Evolutionary conservation across 257 asterid species (phyloP), one percentile per base, ranked within the genome.

Genomic region (Ilex asprella): DNA sequence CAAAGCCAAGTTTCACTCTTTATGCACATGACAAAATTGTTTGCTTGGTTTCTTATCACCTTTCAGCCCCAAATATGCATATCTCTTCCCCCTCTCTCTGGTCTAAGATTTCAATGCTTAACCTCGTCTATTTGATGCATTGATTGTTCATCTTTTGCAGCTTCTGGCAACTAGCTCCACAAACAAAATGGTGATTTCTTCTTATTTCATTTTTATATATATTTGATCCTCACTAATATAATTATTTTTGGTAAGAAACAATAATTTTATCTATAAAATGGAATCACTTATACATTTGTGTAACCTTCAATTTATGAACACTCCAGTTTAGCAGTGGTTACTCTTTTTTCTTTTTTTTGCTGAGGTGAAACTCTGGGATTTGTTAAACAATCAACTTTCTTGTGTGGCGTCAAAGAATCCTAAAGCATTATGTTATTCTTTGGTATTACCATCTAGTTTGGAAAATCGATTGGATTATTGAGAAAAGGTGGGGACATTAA

Each of bases 281-380:
- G n/a, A n/a, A n/a, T 3, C 5, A 35, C 41, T 35, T 35, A 35
- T 35, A 35, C 7, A 35, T 35, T 35, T 35, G 41, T 35, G 41
- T 35, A 35, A 35, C 41, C 41, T 35, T 3, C 41, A 35, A 35
- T 7, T 35, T 35, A 35, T 35, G 41, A 3, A 2, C 41, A 35
- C 41, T 35, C 7, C 7, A 16, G 15, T 47, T 46, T 16, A 10
- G 15, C 21, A n/a, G 35, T 39, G 30, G 47, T 31, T 67, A 35
- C 55, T 31, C 59, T 62, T 56, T 41, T 39, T 29, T 52, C n/a
- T n/a, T n/a, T n/a, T n/a, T n/a, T n/a, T n/a, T 27, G 41, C 65
- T 78, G 57, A 92, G 98, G 97, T 89, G 65, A 89, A 89, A 78
- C 85, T 93, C 31, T 93, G 99, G 99, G 97, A 93, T 78, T 66